Evolutionary conservation across 805 yeast genomes (phyloP).

Genomic region (Starmerella roubikii): DNA sequence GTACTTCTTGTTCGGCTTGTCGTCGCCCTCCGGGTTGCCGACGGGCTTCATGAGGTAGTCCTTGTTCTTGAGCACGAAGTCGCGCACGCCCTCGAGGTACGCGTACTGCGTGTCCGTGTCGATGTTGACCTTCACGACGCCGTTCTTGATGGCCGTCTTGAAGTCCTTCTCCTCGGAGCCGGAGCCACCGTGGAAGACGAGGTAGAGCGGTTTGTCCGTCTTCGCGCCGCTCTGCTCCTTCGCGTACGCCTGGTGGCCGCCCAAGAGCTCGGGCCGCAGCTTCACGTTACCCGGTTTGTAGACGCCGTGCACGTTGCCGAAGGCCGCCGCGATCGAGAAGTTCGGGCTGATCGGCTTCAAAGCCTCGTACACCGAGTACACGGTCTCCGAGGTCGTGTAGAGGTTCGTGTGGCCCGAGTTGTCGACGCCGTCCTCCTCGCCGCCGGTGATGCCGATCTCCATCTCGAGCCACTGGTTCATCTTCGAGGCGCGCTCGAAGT

Average conservation of each 20-base stretch:
- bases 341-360: conserved; percentile 83
- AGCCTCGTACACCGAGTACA: conserved; percentile 80
- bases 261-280: conserved; percentile 82
- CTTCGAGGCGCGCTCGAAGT: conserved; percentile 87
- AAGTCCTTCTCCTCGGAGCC: conserved; percentile 90
- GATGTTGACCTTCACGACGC: conserved; percentile 97
- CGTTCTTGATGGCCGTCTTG: conserved; percentile 77
- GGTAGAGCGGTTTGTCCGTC: conserved; percentile 58
- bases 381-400: conserved; percentile 93
- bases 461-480: conserved; percentile 97
- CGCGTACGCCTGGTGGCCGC: conserved; percentile 89
- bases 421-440: conserved; percentile 99
- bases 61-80: conserved; percentile 89
- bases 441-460: conserved; percentile 99
- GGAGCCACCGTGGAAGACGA: conserved; percentile 99
- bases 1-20: conserved; percentile 99
- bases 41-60: conserved; percentile 80
- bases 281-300: conserved; percentile 98
- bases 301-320: conserved; percentile 99
- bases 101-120: conserved; percentile 99
- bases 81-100: conserved; percentile 92
- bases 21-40: conserved; percentile 99
- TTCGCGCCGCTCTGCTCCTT: conserved; percentile 44
- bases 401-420: conserved; percentile 83
- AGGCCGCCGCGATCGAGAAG: conserved; percentile 99